phyloP scores from a whole-genome alignment of 192 early-diverging fungal genomes.

The Obelidium mucronatum region DNA sequence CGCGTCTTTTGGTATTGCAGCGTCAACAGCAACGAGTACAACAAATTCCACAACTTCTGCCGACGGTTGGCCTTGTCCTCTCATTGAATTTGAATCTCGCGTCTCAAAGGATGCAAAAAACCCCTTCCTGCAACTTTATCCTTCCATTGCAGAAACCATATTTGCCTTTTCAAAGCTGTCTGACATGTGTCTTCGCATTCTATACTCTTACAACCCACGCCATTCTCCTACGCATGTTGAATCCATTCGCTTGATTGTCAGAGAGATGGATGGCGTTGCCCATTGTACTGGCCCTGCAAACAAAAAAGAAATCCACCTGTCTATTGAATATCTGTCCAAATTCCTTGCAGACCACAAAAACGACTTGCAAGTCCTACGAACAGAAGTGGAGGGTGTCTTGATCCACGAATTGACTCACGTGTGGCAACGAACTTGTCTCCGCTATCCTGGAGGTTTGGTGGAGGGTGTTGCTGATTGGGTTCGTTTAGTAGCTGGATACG shows the following conservation, averaged over 20 bases:
- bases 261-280: conserved; percentile 43
- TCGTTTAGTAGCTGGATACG: conserved; percentile 37
- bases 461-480: conserved; percentile 60
- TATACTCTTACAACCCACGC: background rate
- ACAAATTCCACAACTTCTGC: background rate
- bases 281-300: conserved; percentile 32
- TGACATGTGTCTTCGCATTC: background rate
- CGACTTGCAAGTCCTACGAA: conserved; percentile 18
- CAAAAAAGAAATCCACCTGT: conserved; percentile 51
- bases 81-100: background rate
- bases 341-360: conserved; percentile 26
- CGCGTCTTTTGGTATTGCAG: conserved; percentile 3
- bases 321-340: conserved; percentile 29
- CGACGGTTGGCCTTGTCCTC: conserved; percentile 4
- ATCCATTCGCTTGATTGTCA: conserved; percentile 17
- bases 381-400: conserved; percentile 11
- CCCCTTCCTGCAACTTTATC: background rate
- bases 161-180: background rate
- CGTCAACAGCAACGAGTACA: background rate
- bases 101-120: background rate
- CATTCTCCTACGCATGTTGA: background rate
- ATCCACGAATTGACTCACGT: conserved; percentile 13
- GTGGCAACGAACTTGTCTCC: conserved; percentile 39
- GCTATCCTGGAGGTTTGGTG: conserved; percentile 40
- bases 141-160: background rate